A percentile compares a stretch with the other conserved stretches of the same genome.
Conservation (phyloP, 371 early-diverging fungal species). For the Mortierella sp. region DNA sequence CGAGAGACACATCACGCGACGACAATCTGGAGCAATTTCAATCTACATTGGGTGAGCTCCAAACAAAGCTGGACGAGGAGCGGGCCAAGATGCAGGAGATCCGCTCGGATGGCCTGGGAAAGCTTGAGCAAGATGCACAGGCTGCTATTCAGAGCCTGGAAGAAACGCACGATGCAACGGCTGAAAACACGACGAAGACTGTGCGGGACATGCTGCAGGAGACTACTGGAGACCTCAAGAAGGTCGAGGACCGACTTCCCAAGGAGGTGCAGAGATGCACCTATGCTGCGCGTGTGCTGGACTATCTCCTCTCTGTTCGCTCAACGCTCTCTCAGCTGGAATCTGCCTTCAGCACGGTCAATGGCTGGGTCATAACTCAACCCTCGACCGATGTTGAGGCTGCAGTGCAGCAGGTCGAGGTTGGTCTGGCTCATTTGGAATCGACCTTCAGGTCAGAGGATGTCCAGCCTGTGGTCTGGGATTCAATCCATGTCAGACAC, state of each 20-base stretch:
- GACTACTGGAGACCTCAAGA: slow-evolving; percentile 16
- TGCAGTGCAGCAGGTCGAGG: slow-evolving; percentile 21
- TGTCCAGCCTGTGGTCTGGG: slow-evolving; percentile 40
- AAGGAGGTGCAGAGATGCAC: slow-evolving; percentile 30
- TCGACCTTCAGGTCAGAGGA: slow-evolving; percentile 20
- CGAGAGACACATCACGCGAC: slow-evolving; percentile 27
- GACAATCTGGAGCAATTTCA: slow-evolving; percentile 25
- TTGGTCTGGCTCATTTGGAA: slow-evolving; percentile 26
- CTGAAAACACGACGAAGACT: slow-evolving; percentile 8
- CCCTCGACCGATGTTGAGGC: slow-evolving; percentile 28
- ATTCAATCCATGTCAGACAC: slow-evolving; percentile 47
- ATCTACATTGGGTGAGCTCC: slow-evolving; percentile 14
- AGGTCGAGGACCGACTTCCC: slow-evolving; percentile 26
- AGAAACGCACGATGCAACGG: slow-evolving; percentile 37
- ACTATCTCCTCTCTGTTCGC: slow-evolving; percentile 32
- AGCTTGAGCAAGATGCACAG: slow-evolving; percentile 29
- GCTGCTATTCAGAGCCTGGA: slow-evolving; percentile 22
- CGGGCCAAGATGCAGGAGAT: slow-evolving; percentile 25
- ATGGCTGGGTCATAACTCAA: slow-evolving; percentile 30
- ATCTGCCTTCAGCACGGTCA: slow-evolving; percentile 27
- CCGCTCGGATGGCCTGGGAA: slow-evolving; percentile 15
- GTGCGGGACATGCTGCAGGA: slow-evolving; percentile 33
- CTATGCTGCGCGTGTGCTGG: slow-evolving; percentile 42
- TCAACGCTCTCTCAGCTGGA: slow-evolving; percentile 25
- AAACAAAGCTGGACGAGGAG: slow-evolving; percentile 35